Conservation (phyloP, 768 basidiomycete genomes). For the Crassisporium funariophilum region DNA sequence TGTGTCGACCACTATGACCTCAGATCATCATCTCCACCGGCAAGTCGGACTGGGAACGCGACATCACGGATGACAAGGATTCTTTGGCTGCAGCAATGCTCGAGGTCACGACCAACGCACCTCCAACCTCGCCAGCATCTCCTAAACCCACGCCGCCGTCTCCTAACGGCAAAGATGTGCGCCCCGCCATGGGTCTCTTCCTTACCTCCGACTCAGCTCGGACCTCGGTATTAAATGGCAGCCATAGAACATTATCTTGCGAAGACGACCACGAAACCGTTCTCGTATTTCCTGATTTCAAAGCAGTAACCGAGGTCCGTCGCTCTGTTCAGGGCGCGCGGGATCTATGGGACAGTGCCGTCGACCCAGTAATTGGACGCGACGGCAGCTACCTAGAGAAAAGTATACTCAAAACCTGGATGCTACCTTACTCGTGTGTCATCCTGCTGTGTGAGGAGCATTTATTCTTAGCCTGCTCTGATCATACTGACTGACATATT, state of each 20-base stretch:
- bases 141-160: conserved; percentile 29
- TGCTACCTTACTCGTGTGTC: conserved; percentile 87
- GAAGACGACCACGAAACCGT: conserved; percentile 71
- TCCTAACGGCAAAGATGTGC: conserved; percentile 29
- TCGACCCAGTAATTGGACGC: conserved; percentile 61
- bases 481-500: conserved; percentile 17
- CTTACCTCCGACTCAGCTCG: conserved; percentile 52
- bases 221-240: conserved; percentile 82
- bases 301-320: conserved; percentile 73
- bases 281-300: conserved; percentile 92
- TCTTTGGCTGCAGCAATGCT: conserved; percentile 69
- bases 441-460: conserved; percentile 79
- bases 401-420: conserved; percentile 63
- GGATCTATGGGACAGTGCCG: conserved; percentile 62
- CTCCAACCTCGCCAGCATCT: conserved; percentile 22
- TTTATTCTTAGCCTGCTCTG: conserved; percentile 4
- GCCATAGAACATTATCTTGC: conserved; percentile 72
- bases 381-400: conserved; percentile 45
- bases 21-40: conserved; percentile 91
- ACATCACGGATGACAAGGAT: conserved; percentile 70
- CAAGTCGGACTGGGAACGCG: conserved; percentile 83
- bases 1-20: conserved; percentile 9
- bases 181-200: conserved; percentile 56
- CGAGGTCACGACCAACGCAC: conserved; percentile 36
- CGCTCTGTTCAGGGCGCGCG: conserved; percentile 66